Conservation (phyloP, 371 early-diverging fungal genomes). For the Mortierella sp. region DNA sequence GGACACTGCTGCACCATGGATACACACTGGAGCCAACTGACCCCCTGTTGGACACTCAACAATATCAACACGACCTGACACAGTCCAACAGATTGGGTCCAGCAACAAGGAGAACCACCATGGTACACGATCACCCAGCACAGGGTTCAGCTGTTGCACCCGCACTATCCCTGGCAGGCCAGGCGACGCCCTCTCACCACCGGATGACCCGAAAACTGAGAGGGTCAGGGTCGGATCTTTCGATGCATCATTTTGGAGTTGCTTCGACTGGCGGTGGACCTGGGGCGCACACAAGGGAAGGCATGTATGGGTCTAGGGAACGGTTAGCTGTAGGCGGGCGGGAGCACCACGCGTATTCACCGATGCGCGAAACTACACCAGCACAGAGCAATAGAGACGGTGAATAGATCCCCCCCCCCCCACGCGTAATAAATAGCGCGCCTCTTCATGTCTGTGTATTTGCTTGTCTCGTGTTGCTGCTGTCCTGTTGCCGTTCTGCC, state of each 20-base stretch:
- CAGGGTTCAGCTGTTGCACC: slow-evolving; percentile 11
- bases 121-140: slow-evolving; percentile 38
- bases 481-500: not conserved
- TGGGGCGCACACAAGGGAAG: slow-evolving; percentile 15
- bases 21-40: slow-evolving; percentile 29
- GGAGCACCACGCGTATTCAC: slow-evolving; percentile 34
- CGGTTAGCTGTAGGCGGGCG: slow-evolving; percentile 23
- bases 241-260: slow-evolving; percentile 37
- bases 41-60: slow-evolving; percentile 26
- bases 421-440: not conserved
- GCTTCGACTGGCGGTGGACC: slow-evolving; percentile 11
- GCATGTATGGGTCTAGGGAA: slow-evolving; percentile 43
- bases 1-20: slow-evolving; percentile 61
- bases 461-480: not conserved
- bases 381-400: slow-evolving; percentile 45
- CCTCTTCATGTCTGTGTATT: not conserved
- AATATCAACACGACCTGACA: slow-evolving; percentile 27
- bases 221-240: slow-evolving; percentile 50
- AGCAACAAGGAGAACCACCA: slow-evolving; percentile 44
- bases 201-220: slow-evolving; percentile 48
- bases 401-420: slow-evolving; percentile 15
- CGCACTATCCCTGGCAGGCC: slow-evolving; percentile 25
- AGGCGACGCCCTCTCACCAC: slow-evolving; percentile 24
- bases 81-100: slow-evolving; percentile 34
- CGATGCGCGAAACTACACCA: slow-evolving; percentile 54